phyloP scores from a whole-genome alignment of 2,329 filamentous ascomycete species.

The Diplodia corticola region DNA sequence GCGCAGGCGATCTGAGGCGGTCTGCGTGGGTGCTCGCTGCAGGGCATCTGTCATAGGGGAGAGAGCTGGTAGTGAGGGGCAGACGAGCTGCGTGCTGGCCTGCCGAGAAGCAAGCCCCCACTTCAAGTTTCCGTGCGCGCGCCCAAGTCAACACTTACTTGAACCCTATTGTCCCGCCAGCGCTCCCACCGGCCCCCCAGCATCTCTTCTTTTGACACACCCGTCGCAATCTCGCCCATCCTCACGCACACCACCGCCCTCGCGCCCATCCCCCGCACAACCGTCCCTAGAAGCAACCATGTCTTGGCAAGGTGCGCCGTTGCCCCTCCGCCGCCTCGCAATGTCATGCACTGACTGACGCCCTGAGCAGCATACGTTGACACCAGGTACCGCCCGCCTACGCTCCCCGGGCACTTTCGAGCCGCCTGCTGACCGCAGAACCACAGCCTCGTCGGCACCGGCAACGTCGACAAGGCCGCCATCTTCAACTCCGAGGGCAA shows the following conservation, averaged over 20 bases:
- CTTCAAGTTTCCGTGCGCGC: conserved; percentile 22
- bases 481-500: conserved; percentile 52
- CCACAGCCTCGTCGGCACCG: conserved; percentile 45
- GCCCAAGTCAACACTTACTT: conserved; percentile 23
- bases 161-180: conserved; percentile 24
- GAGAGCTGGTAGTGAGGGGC: conserved; percentile 19
- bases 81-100: conserved; percentile 18
- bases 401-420: background rate
- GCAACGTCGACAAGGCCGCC: conserved; percentile 51
- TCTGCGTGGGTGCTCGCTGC: conserved; percentile 7
- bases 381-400: conserved; percentile 35
- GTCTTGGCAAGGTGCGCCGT: conserved; percentile 46
- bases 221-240: conserved; percentile 27
- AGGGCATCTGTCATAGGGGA: conserved; percentile 4
- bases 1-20: conserved; percentile 21
- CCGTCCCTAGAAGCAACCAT: conserved; percentile 32
- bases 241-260: conserved; percentile 22
- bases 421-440: conserved; percentile 19
- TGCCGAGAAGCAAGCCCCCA: conserved; percentile 19
- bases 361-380: conserved; percentile 42
- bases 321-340: conserved; percentile 19
- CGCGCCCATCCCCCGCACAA: conserved; percentile 5
- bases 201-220: conserved; percentile 32
- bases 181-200: conserved; percentile 5
- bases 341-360: conserved; percentile 29